phyloP scores from a whole-genome alignment of 768 basidiomycete genomes.

The Candolleomyces aberdarensis region DNA sequence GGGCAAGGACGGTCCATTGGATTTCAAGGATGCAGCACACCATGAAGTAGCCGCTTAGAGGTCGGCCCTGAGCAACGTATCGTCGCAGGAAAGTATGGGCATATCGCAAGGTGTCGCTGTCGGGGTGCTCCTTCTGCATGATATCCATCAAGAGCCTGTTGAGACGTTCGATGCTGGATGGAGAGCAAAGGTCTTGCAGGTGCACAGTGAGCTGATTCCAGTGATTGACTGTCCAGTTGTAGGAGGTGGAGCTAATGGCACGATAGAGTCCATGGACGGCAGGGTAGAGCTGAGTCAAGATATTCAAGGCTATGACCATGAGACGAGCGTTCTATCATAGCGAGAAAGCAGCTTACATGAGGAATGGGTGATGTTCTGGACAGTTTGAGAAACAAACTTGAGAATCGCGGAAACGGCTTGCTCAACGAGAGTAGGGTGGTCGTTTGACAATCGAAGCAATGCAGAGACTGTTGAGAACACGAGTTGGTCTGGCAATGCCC shows the following conservation, averaged over 20 bases:
- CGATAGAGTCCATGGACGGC: conserved; percentile 85
- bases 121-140: conserved; percentile 50
- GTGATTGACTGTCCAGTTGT: conserved; percentile 66
- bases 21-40: conserved; percentile 88
- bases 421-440: conserved; percentile 46
- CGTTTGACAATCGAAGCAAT: conserved; percentile 60
- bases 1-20: conserved; percentile 82
- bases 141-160: conserved; percentile 69
- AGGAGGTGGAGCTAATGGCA: conserved; percentile 76
- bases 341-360: conserved; percentile 43
- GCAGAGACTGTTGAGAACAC: conserved; percentile 78
- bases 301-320: conserved; percentile 51
- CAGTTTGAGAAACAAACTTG: conserved; percentile 53
- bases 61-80: conserved; percentile 72
- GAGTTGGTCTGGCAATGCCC: conserved; percentile 84
- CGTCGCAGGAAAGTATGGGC: conserved; percentile 70
- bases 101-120: conserved; percentile 49
- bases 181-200: conserved; percentile 59
- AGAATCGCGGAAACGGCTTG: conserved; percentile 58
- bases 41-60: conserved; percentile 82
- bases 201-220: conserved; percentile 57
- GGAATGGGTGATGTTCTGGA: conserved; percentile 51
- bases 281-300: conserved; percentile 75
- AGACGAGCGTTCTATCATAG: neutral
- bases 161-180: conserved; percentile 66